Conservation (phyloP, 345 rosid species). For the Dipteronia dyeriana region DNA sequence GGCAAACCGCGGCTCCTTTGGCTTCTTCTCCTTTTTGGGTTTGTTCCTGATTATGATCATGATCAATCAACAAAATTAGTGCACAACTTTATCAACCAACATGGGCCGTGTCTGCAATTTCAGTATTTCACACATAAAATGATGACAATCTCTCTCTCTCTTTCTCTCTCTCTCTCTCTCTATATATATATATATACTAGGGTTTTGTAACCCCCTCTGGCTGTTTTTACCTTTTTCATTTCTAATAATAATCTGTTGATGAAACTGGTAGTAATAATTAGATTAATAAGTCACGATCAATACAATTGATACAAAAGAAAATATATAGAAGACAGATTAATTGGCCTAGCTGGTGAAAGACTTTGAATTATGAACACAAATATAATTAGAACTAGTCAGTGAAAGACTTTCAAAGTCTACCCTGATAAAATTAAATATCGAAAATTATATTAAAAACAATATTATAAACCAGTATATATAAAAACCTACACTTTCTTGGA, state of each 20-base stretch:
- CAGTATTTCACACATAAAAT: background rate
- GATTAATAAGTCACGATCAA: background rate
- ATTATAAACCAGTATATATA: background rate
- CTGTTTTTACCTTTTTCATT: background rate
- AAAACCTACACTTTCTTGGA: conserved; percentile 43
- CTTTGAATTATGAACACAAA: no score
- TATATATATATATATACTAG: background rate
- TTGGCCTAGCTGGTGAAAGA: background rate
- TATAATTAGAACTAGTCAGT: background rate
- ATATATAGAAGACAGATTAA: background rate
- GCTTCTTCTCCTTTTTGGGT: conserved; percentile 37
- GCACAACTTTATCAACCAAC: background rate
- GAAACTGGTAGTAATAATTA: background rate
- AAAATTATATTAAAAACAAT: background rate
- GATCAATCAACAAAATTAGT: background rate
- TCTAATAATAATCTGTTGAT: background rate
- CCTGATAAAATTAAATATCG: background rate
- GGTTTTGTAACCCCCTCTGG: conserved; percentile 8
- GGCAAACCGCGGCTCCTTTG: conserved; percentile 35
- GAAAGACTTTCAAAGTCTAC: conserved; percentile 19
- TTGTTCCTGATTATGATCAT: conserved; percentile 36
- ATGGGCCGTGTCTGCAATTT: background rate
- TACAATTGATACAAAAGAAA: background rate
- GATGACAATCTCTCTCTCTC: background rate
- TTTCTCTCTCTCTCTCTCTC: background rate